phyloP scores from a whole-genome alignment of 148 eudicot genomes.

The Amaranthus hypochondriacus region DNA sequence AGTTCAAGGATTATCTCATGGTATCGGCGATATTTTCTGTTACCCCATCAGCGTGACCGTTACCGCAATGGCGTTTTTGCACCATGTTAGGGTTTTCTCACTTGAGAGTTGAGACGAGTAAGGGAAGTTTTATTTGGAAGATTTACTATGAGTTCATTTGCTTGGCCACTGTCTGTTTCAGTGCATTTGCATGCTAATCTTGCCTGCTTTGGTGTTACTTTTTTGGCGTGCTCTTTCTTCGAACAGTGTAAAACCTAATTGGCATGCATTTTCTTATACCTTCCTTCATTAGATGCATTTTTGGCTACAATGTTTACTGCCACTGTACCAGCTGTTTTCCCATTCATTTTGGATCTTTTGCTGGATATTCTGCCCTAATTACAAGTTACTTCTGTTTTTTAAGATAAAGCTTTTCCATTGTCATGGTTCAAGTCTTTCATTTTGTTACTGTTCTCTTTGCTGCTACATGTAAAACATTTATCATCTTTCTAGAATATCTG shows the following conservation, averaged over 20 bases:
- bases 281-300: not conserved
- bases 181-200: not conserved
- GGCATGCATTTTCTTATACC: not conserved
- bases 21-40: no score
- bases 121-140: not conserved
- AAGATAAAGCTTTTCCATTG: not conserved
- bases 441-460: not conserved
- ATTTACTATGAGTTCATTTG: not conserved
- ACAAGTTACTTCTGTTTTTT: not conserved
- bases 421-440: not conserved
- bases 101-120: not conserved
- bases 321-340: not conserved
- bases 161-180: no score
- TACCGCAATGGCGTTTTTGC: no score
- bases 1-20: no score
- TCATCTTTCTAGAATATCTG: not conserved
- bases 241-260: not conserved
- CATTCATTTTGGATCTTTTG: not conserved
- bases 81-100: no score
- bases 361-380: slow-evolving; percentile 2
- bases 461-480: not conserved
- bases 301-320: not conserved
- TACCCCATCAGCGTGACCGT: no score
- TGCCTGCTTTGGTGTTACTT: not conserved
- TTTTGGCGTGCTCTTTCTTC: not conserved